A percentile compares a stretch with the other conserved stretches of the same genome.
These are phyloP conservation scores for Mallotus japonicus DNA, from an alignment of 441 rosid species.

Conservation along the genomic window DNA sequence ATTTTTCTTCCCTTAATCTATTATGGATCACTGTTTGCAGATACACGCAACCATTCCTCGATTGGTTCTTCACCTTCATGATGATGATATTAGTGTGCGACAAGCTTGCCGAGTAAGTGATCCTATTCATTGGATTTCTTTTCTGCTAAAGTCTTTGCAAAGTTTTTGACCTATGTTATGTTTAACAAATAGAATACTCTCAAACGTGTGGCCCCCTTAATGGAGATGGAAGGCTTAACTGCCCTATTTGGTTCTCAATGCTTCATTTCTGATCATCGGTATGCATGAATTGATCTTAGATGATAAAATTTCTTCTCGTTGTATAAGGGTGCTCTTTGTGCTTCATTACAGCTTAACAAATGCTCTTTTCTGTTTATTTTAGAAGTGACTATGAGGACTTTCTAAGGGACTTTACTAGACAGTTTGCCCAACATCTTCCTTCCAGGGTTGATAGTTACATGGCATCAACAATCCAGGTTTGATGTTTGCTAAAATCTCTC, in stretches of 20 bases:
- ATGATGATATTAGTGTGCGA: constrained; percentile 70
- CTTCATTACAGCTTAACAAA: constrained; percentile 17
- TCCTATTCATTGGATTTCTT: constrained; percentile 11
- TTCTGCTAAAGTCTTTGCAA: constrained; percentile 22
- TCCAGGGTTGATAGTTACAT: constrained; percentile 73
- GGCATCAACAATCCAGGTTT: constrained; percentile 90
- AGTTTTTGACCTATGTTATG: constrained; percentile 20
- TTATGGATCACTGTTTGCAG: constrained; percentile 38
- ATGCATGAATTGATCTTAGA: constrained; percentile 25
- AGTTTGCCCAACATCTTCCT: constrained; percentile 54
- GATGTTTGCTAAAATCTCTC: constrained; percentile 10
- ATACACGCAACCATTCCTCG: constrained; percentile 83
- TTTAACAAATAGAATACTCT: constrained; percentile 60
- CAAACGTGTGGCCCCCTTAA: constrained; percentile 60
- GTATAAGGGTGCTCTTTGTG: constrained; percentile 9
- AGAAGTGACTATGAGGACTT: constrained; percentile 83
- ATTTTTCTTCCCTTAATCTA: constrained; percentile 6
- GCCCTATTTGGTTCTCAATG: constrained; percentile 53
- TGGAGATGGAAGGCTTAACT: constrained; percentile 60
- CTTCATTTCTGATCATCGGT: constrained; percentile 82
- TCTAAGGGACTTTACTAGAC: constrained; percentile 75
- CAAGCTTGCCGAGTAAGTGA: constrained; percentile 80
- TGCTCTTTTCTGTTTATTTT: constrained; percentile 25
- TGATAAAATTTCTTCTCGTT: constrained; percentile 12
- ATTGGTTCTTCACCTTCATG: constrained; percentile 77